A percentile compares a stretch with the other conserved stretches of the same genome.
Conservation (phyloP, 2,329 filamentous ascomycete genomes). For the Septoria petroselini region DNA sequence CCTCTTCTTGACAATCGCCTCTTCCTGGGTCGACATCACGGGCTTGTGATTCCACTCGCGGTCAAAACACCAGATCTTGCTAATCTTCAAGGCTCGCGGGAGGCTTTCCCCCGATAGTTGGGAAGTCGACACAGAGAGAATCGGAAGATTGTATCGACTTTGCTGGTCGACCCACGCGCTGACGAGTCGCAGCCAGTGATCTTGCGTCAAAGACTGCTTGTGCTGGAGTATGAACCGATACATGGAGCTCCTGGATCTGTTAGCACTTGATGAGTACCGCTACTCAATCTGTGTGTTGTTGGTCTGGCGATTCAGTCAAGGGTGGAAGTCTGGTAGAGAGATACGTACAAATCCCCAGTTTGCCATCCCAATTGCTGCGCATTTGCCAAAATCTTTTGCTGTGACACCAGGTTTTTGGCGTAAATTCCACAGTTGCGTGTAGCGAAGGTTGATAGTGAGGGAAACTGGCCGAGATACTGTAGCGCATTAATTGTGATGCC, state of each 20-base stretch:
- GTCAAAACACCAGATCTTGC: not conserved
- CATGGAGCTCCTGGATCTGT: no score
- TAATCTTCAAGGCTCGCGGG: not conserved
- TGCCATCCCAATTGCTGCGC: not conserved
- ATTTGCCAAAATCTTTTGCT: not conserved
- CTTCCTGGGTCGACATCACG: not conserved
- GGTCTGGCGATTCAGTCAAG: no score
- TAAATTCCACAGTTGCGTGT: conserved; percentile 7
- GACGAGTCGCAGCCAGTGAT: no score
- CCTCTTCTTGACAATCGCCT: not conserved
- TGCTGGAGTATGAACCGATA: no score
- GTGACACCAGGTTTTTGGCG: not conserved
- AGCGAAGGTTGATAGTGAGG: conserved; percentile 21
- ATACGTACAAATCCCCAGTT: no score
- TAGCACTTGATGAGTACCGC: no score
- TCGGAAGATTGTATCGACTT: no score
- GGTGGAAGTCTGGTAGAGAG: no score
- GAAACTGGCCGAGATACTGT: conserved; percentile 23
- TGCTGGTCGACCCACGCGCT: no score
- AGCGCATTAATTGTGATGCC: conserved; percentile 19
- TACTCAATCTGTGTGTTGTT: no score
- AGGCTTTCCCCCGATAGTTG: not conserved
- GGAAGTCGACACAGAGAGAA: not conserved
- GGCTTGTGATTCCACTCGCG: not conserved
- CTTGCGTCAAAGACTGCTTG: no score